Base-by-base conservation (phyloP, 768 basidiomycete species). In the Naganishia randhawae region DNA sequence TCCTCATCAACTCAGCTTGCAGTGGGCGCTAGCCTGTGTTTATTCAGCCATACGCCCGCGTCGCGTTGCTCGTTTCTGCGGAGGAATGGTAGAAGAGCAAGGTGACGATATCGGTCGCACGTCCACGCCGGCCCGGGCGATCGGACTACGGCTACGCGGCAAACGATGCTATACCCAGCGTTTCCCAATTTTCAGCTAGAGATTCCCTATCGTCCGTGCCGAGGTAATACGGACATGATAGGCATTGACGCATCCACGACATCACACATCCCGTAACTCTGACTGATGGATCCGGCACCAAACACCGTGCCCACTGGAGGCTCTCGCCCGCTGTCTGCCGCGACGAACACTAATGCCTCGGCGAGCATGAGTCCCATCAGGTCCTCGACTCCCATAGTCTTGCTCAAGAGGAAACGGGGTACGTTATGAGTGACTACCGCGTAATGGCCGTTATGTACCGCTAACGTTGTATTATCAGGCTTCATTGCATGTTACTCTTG, bases 401-500 rank as follows among this genome's bases (percentile, higher is more conserved):
- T 61, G 39, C 39, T 61, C 10, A 61, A 61, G 27, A 22, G 57
- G 57, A 61, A 61, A 39, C 37, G 57, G 41, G 57, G 57, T 61
- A 42, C 7, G 39, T 29, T 25, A 32, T 2, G 11, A 19, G n/a
- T 48, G 19, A 48, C 45, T 48, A 22, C 4, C 45, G 19, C 45
- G 4, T n/a, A n/a, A 22, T 11, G 14, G 8, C 14, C 3, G 45
- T 4, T 13, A 42, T 7, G n/a, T 48, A 22, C n/a, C 3, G 25
- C 25, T 52, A 14, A 31, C 29, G 5, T 4, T 32, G 32, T 31
- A 31, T 19, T 22, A 55, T 37, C n/a, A 61, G 57, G 57, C 4
- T 61, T 61, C n/a, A 61, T 61, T 22, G 57, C 57, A 16, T 61
- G 57, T 41, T 61, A 61, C 25, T 61, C 57, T 25, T 61, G 57